These are phyloP conservation scores for Talaromyces marneffei DNA, from an alignment of 2,329 filamentous ascomycete genomes.

Conservation along the genomic window DNA sequence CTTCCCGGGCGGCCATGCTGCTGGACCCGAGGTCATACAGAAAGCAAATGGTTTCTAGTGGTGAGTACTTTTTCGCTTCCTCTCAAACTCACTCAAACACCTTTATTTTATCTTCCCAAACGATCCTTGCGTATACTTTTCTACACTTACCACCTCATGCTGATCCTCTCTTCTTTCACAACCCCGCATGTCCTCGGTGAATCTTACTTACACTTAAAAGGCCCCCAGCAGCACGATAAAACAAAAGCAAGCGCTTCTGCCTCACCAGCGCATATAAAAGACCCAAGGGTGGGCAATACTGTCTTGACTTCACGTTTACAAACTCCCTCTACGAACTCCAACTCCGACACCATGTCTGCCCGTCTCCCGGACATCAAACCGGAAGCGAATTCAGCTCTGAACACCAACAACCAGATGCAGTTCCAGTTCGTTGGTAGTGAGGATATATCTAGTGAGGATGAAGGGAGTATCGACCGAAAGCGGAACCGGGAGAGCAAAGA, in stretches of 20 bases:
- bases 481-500: conserved; percentile 21
- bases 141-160: neutral
- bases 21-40: conserved; percentile 40
- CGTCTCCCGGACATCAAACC: neutral
- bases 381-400: neutral
- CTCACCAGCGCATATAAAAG: neutral
- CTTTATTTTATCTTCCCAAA: neutral
- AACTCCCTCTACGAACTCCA: neutral
- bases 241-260: neutral
- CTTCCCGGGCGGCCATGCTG: conserved; percentile 38
- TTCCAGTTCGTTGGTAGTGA: conserved; percentile 27
- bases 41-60: conserved; percentile 29
- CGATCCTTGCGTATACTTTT: neutral
- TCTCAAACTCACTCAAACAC: neutral
- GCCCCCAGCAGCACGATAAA: conserved; percentile 2
- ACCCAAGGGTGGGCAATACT: neutral
- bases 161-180: neutral
- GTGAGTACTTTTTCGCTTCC: conserved; percentile 21
- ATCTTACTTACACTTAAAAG: conserved; percentile 6
- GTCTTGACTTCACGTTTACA: neutral
- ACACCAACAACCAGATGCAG: conserved; percentile 16
- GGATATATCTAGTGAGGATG: conserved; percentile 20
- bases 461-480: conserved; percentile 21
- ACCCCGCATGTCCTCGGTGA: neutral
- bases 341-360: neutral